These are phyloP conservation scores for Tetrastigma voinierianum DNA, from an alignment of 164 flowering plant genomes.

Conservation along the genomic window DNA sequence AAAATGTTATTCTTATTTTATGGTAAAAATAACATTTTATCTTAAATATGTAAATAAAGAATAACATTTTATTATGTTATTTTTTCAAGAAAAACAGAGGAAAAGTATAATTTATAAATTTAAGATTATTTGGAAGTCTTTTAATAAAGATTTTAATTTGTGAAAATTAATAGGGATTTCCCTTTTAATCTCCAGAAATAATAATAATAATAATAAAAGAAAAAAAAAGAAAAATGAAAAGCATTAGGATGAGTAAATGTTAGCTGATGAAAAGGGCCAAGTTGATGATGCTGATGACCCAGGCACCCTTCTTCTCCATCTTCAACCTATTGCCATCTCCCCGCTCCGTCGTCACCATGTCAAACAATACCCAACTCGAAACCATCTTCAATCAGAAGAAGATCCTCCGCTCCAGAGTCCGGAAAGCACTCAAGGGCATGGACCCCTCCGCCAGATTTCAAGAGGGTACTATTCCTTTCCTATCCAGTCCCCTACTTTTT, in stretches of 20 bases:
- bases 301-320: constrained; percentile 9
- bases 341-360: constrained; percentile 20
- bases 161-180: too few species aligned
- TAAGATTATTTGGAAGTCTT: too few species aligned
- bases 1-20: too few species aligned
- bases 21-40: too few species aligned
- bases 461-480: constrained; percentile 36
- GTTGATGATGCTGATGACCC: constrained; percentile 16
- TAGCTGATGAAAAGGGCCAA: constrained; percentile 6
- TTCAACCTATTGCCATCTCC: constrained; percentile 1
- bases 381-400: constrained; percentile 57
- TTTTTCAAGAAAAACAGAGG: too few species aligned
- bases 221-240: background rate
- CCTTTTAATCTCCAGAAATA: too few species aligned
- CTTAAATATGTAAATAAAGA: too few species aligned
- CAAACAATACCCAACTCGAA: constrained; percentile 46
- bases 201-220: too few species aligned
- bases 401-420: constrained; percentile 56
- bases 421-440: constrained; percentile 68
- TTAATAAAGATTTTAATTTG: too few species aligned
- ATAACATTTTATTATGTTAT: too few species aligned
- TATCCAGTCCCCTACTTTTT: background rate
- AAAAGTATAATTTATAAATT: too few species aligned
- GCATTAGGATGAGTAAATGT: background rate
- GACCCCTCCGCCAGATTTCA: constrained; percentile 49